phyloP scores from a whole-genome alignment of 768 basidiomycete species.

The Trametes punicea region DNA sequence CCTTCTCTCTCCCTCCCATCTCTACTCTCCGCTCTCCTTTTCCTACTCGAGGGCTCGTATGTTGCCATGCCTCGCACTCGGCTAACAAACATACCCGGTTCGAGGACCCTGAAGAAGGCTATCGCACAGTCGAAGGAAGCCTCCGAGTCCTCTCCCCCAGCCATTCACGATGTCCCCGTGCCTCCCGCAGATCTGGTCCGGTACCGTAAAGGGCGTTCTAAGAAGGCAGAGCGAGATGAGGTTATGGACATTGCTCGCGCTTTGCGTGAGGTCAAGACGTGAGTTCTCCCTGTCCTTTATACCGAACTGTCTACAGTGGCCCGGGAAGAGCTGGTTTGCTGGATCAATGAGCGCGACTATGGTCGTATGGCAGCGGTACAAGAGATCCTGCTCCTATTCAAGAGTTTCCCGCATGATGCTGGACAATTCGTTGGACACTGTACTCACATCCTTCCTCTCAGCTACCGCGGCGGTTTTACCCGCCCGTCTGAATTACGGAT shows the following conservation, averaged over 20 bases:
- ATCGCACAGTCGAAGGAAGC: too few species aligned
- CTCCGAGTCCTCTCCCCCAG: background rate
- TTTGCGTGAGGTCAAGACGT: conserved; percentile 38
- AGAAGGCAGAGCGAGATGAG: conserved; percentile 43
- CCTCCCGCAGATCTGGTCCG: background rate
- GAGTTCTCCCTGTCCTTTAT: conserved; percentile 15
- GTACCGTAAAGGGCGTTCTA: background rate
- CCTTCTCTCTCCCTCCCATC: background rate
- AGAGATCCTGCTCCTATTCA: too few species aligned
- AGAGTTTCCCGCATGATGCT: too few species aligned
- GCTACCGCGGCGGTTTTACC: conserved; percentile 40
- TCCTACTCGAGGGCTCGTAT: background rate
- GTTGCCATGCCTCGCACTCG: conserved; percentile 9
- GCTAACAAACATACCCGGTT: background rate
- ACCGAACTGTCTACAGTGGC: too few species aligned
- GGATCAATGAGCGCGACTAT: too few species aligned
- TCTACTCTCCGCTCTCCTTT: background rate
- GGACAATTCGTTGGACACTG: too few species aligned
- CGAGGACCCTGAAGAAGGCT: background rate
- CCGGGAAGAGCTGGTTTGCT: too few species aligned
- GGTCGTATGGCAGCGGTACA: too few species aligned
- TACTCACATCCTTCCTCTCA: too few species aligned
- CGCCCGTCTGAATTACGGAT: conserved; percentile 36
- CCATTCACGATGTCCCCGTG: background rate
- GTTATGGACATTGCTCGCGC: conserved; percentile 36